Percentiles rank a stretch among this genome's conserved stretches.
Evolutionary conservation across 352 stramenopile species (phyloP).

Genomic region (Phytophthora syringae): DNA sequence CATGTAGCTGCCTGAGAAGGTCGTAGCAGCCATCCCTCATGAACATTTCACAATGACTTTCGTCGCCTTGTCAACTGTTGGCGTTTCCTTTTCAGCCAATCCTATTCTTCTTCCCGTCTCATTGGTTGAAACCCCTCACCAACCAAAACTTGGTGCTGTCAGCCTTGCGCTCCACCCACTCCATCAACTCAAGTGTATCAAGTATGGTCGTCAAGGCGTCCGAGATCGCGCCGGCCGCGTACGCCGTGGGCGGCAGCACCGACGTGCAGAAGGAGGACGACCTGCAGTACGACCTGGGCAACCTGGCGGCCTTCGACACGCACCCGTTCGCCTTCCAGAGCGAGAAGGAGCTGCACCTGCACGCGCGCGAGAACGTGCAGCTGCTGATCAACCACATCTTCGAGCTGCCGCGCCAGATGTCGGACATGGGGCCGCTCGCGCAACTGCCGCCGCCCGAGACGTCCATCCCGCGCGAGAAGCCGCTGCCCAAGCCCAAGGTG

Average conservation of each 20-base stretch:
- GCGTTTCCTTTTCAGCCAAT: no score
- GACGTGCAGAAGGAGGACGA: slow-evolving; percentile 85
- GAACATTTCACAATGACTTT: no score
- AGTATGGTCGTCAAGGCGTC: slow-evolving; percentile 77
- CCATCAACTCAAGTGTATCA: slow-evolving; percentile 8
- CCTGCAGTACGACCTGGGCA: slow-evolving; percentile 89
- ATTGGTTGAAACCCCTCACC: slow-evolving; percentile 27
- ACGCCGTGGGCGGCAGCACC: slow-evolving; percentile 64
- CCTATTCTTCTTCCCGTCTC: no score
- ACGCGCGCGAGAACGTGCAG: slow-evolving; percentile 93
- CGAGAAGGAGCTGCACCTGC: slow-evolving; percentile 90
- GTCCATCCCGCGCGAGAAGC: slow-evolving; percentile 88
- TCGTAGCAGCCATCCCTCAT: no score
- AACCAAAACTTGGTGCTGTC: slow-evolving; percentile 29
- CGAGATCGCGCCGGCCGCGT: slow-evolving; percentile 84
- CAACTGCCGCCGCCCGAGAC: slow-evolving; percentile 72
- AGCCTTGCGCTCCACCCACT: slow-evolving; percentile 21
- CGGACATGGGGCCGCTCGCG: slow-evolving; percentile 93
- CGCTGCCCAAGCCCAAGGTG: slow-evolving; percentile 92
- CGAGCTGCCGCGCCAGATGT: slow-evolving; percentile 91
- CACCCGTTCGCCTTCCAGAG: slow-evolving; percentile 83
- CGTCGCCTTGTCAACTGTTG: no score
- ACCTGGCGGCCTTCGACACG: slow-evolving; percentile 90
- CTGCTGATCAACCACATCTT: slow-evolving; percentile 94
- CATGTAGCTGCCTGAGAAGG: no score